These are phyloP conservation scores for Helenozyma baotianmanensis DNA, from an alignment of 805 yeast genomes.

Conservation along the genomic window DNA sequence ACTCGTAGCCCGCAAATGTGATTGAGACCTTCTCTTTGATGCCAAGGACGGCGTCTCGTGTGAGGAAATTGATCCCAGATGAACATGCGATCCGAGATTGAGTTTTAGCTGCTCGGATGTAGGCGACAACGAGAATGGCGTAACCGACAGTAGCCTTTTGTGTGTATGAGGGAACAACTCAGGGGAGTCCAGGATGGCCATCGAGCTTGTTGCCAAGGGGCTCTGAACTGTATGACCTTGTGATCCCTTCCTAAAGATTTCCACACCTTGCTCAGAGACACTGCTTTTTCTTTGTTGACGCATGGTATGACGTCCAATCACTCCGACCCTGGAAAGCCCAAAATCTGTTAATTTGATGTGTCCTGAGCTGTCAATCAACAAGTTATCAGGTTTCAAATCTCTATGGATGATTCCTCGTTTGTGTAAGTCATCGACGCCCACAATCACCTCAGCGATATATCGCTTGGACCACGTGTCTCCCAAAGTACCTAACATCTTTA, in stretches of 20 bases:
- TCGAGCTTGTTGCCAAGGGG: slow-evolving; percentile 17
- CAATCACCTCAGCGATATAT: slow-evolving; percentile 84
- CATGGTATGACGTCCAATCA: slow-evolving; percentile 69
- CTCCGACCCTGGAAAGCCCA: slow-evolving; percentile 87
- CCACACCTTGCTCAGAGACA: slow-evolving; percentile 39
- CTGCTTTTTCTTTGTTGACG: slow-evolving; percentile 36
- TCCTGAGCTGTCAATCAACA: slow-evolving; percentile 79
- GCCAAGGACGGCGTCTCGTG: slow-evolving; percentile 10
- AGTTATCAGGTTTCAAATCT: slow-evolving; percentile 92
- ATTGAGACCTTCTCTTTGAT: slow-evolving; percentile 13
- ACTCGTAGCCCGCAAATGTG: slow-evolving; percentile 12
- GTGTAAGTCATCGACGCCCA: slow-evolving; percentile 89
- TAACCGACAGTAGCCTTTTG: slow-evolving; percentile 37
- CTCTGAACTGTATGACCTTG: slow-evolving; percentile 22
- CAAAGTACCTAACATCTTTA: slow-evolving; percentile 75
- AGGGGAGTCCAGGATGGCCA: slow-evolving; percentile 9
- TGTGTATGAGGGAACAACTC: slow-evolving; percentile 17
- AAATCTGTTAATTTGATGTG: slow-evolving; percentile 93
- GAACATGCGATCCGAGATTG: slow-evolving; percentile 9
- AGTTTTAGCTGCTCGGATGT: slow-evolving; percentile 22
- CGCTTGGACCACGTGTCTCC: slow-evolving; percentile 84
- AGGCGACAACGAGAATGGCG: slow-evolving; percentile 43
- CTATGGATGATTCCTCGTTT: slow-evolving; percentile 86
- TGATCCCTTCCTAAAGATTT: slow-evolving; percentile 33
- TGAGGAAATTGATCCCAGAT: slow-evolving; percentile 10